A percentile compares a stretch with the other conserved stretches of the same genome.
phyloP scores from a whole-genome alignment of 1,284 basidiomycete species.

The Anthracocystis panici-leucophaei region DNA sequence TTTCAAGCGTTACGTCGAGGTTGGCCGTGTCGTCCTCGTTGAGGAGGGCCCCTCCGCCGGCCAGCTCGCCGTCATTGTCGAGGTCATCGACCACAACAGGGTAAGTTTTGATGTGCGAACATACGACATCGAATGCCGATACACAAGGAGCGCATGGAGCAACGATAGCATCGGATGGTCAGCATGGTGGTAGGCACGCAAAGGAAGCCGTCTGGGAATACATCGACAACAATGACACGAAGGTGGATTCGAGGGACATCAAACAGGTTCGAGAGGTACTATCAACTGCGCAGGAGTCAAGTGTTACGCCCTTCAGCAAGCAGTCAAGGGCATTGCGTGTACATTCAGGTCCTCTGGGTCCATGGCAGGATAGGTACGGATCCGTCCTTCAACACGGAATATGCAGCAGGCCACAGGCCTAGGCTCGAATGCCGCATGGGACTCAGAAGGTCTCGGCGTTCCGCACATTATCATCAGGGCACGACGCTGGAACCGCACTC shows the following conservation, averaged over 20 bases:
- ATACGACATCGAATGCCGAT: conserved; percentile 6
- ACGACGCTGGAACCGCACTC: too few species aligned
- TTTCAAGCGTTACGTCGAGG: conserved; percentile 97
- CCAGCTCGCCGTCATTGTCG: conserved; percentile 92
- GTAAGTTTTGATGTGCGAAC: conserved; percentile 73
- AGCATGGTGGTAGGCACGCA: neutral
- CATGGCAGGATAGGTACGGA: too few species aligned
- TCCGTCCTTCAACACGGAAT: too few species aligned
- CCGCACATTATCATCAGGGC: too few species aligned
- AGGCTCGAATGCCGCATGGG: neutral
- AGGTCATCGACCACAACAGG: conserved; percentile 99
- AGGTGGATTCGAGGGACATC: too few species aligned
- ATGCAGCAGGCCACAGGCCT: too few species aligned
- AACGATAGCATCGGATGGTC: neutral
- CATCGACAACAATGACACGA: too few species aligned
- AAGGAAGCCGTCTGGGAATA: neutral
- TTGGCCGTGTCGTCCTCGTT: conserved; percentile 97
- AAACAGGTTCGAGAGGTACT: too few species aligned
- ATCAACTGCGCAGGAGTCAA: too few species aligned
- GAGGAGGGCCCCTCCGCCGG: conserved; percentile 86
- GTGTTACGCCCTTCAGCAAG: too few species aligned
- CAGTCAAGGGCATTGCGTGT: too few species aligned
- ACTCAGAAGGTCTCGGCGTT: neutral
- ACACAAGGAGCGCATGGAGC: neutral
- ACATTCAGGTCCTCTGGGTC: too few species aligned